A percentile compares a stretch with the other conserved stretches of the same genome.
phyloP scores from a whole-genome alignment of 129 eudicot genomes.

The Ambrosia trifida region DNA sequence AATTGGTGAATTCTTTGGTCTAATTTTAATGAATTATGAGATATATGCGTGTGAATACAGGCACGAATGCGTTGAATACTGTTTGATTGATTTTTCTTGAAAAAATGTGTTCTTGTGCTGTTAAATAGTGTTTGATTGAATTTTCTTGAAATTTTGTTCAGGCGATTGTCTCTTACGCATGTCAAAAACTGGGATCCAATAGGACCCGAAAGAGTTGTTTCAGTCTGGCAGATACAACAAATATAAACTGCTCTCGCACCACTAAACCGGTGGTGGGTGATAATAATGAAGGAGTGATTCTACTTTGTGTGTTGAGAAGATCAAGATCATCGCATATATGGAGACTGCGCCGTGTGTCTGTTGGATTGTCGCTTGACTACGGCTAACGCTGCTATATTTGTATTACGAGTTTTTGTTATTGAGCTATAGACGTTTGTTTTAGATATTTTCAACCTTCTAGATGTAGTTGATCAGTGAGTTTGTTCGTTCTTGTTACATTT shows the following conservation, averaged over 20 bases:
- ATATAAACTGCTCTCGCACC: constrained; percentile 72
- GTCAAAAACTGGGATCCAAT: constrained; percentile 46
- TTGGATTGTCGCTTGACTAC: constrained; percentile 82
- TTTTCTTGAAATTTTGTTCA: constrained; percentile 24
- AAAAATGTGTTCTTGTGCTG: neutral
- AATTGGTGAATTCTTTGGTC: constrained; percentile 16
- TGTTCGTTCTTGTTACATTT: constrained; percentile 31
- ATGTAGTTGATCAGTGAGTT: constrained; percentile 38
- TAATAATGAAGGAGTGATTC: constrained; percentile 59
- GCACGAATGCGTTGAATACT: neutral
- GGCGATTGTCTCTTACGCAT: constrained; percentile 65
- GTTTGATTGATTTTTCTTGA: too few species aligned
- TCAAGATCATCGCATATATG: constrained; percentile 93
- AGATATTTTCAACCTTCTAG: constrained; percentile 34
- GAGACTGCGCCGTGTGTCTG: constrained; percentile 90
- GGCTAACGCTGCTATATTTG: constrained; percentile 63
- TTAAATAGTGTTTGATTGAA: neutral
- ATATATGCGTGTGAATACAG: neutral
- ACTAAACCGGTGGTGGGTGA: constrained; percentile 76
- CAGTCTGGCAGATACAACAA: constrained; percentile 96
- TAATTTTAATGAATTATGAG: neutral
- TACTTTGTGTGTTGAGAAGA: constrained; percentile 70
- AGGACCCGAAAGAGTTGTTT: constrained; percentile 55
- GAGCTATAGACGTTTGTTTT: constrained; percentile 23
- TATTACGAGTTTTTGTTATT: constrained; percentile 22